Base-by-base conservation (phyloP, 2,329 filamentous ascomycete genomes). In the Drechslerella stenobrocha region DNA sequence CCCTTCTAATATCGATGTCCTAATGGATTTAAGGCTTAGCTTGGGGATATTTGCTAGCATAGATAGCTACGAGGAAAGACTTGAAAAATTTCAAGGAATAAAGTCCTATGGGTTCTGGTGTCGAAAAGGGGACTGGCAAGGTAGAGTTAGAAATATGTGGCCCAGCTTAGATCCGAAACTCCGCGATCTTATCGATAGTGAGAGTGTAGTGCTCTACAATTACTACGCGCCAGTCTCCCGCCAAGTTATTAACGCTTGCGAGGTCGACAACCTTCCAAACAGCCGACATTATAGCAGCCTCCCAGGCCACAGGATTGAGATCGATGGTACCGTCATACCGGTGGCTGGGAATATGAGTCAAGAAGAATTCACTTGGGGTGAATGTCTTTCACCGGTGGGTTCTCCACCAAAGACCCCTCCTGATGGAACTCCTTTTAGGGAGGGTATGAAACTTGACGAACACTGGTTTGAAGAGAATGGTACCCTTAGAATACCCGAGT, bases 331-430 rank as follows among this genome's bases (percentile, higher is more conserved):
- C 20, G 30, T 51, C 3, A 20, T 2, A 8, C n/a, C n/a, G 28
- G 18, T 7, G 30, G 11, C 15, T 20, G 7, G 8, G n/a, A 5
- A 23, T 20, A 15, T 8, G 9, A 11, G n/a, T 11, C n/a, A 20
- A 5, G 37, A 52, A 20, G 15, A 47, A 20, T 23, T 28, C 13
- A 20, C 30, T 8, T 34, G 26, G 26, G 26, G 28, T 7, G 9
- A 15, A 5, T 58, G n/a, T 2, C 22, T 22, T 3, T 20, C 22
- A 23, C 42, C 6, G 5, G 18, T 26, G 22, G 8, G 9, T 20
- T 26, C 47, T 11, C 59, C 59, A 20, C 59, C 52, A 3, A 6
- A 6, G 1, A 44, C 46, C 6, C 55, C 55, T n/a, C 55, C 55
- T 1, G 47, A 59, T 9, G 28, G 47, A 15, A 22, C 23, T 6